These are phyloP conservation scores for Phallus indusiatus DNA, from an alignment of 768 basidiomycete species.

Conservation along the genomic window DNA sequence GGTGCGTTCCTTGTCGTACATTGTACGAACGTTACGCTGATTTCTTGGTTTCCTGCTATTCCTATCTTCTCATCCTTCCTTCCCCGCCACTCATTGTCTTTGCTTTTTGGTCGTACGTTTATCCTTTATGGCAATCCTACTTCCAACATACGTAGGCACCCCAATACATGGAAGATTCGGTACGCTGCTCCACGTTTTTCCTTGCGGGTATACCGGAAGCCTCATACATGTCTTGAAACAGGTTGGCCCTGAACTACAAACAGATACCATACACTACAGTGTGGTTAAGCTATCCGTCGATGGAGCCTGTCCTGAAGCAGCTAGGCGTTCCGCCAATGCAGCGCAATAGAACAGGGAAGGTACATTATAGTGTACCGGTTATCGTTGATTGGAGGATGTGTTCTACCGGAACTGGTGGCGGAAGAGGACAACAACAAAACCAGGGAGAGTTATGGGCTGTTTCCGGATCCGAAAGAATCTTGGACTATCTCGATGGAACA, in stretches of 20 bases:
- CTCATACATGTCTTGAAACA: constrained; percentile 3
- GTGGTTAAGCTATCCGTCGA: constrained; percentile 37
- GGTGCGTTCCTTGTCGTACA: no score
- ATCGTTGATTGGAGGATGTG: constrained; percentile 36
- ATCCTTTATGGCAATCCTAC: background rate
- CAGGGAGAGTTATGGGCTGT: constrained; percentile 34
- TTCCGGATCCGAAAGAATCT: constrained; percentile 50
- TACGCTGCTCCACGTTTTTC: constrained; percentile 3
- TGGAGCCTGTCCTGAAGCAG: constrained; percentile 24
- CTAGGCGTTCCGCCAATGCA: constrained; percentile 24
- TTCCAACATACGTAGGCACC: constrained; percentile 17
- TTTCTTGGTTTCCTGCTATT: no score
- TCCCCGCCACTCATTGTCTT: no score
- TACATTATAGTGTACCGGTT: constrained; percentile 61
- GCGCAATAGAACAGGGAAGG: constrained; percentile 42
- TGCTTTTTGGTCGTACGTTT: no score
- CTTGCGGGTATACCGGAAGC: no score
- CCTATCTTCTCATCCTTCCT: no score
- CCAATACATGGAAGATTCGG: constrained; percentile 32
- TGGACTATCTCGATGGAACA: constrained; percentile 58
- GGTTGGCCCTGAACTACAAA: constrained; percentile 28
- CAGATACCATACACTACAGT: constrained; percentile 30
- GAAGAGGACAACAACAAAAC: no score
- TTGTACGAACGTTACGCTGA: no score
- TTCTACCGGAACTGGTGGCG: constrained; percentile 21